These are phyloP conservation scores for Raphanus hybrid DNA, from an alignment of 441 rosid species.

Conservation along the genomic window DNA sequence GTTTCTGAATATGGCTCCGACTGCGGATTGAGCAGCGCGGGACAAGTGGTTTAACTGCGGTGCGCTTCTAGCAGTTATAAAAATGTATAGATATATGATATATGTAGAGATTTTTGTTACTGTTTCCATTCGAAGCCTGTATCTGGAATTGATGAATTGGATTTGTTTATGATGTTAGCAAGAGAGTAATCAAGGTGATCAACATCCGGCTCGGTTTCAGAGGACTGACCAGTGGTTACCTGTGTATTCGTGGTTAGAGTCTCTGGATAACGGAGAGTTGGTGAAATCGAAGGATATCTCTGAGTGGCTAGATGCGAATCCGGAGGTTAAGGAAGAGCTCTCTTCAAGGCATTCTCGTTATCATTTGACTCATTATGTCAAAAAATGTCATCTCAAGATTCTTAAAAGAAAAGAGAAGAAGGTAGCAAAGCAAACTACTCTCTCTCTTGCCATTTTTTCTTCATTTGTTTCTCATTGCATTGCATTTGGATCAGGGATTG, in stretches of 20 bases:
- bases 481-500: slow-evolving; percentile 51
- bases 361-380: slow-evolving; percentile 94
- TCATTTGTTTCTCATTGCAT: background rate
- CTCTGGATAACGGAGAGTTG: slow-evolving; percentile 72
- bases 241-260: slow-evolving; percentile 88
- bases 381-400: slow-evolving; percentile 93
- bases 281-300: slow-evolving; percentile 90
- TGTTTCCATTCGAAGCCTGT: no score
- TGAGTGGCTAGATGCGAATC: slow-evolving; percentile 81
- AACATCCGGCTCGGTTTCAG: slow-evolving; percentile 83
- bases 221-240: slow-evolving; percentile 92
- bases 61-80: no score
- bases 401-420: slow-evolving; percentile 88
- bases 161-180: background rate
- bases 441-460: background rate
- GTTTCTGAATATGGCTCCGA: background rate
- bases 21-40: no score
- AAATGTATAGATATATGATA: no score
- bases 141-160: background rate
- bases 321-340: slow-evolving; percentile 66
- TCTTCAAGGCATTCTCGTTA: slow-evolving; percentile 87
- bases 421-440: slow-evolving; percentile 25
- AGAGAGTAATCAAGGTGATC: slow-evolving; percentile 45
- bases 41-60: no score
- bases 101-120: no score